Evolutionary conservation across 257 asterid genomes (phyloP).

Genomic region (Solanum appendiculatum): DNA sequence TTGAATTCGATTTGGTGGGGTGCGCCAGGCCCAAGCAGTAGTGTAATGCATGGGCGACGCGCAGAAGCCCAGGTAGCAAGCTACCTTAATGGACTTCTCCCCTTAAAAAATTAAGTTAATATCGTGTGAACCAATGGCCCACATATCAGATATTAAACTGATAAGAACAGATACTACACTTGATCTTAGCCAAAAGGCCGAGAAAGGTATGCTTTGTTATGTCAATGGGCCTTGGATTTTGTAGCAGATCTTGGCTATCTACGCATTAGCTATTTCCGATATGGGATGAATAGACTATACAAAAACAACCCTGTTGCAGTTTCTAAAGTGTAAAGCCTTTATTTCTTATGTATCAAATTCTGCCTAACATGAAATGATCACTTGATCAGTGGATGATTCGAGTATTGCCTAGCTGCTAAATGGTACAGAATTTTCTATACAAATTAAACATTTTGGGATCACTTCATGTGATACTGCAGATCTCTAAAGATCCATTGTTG

Average conservation of each 20-base stretch:
- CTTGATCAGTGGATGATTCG: not conserved
- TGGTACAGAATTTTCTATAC: not conserved
- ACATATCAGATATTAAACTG: constrained; percentile 31
- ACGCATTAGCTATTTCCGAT: not conserved
- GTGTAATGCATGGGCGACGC: not conserved
- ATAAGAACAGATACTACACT: constrained; percentile 36
- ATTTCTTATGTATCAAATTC: not conserved
- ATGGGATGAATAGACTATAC: not conserved
- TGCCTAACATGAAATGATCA: not conserved
- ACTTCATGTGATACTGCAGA: not conserved
- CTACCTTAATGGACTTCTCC: accelerated
- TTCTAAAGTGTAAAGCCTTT: not conserved
- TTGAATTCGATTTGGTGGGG: not conserved
- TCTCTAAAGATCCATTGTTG: not conserved
- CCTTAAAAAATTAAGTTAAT: not conserved
- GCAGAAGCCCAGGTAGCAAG: accelerated
- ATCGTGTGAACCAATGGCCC: accelerated
- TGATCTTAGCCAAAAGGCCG: constrained; percentile 33
- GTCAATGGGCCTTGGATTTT: not conserved
- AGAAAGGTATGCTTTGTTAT: not conserved
- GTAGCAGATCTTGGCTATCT: not conserved
- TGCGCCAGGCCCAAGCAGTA: not conserved
- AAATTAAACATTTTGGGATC: not conserved
- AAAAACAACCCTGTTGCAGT: not conserved
- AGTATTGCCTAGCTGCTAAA: not conserved